Conservation (phyloP, 208 protist genomes). For the Leishmania gerbilli region DNA sequence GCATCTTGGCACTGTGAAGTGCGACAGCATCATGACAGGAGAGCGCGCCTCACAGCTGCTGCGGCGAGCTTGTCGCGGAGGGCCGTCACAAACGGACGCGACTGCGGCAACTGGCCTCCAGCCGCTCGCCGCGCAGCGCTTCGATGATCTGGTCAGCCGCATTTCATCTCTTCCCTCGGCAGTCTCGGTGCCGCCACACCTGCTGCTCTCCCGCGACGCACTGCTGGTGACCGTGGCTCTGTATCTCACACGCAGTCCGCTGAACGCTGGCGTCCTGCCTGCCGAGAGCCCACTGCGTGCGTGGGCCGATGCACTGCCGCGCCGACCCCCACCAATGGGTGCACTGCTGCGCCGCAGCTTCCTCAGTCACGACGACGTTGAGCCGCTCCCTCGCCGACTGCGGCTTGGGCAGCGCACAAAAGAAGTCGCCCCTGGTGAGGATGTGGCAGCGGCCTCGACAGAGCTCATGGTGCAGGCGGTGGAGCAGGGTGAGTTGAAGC, state of each 20-base stretch:
- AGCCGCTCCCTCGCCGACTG: slow-evolving; percentile 56
- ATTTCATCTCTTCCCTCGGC: slow-evolving; percentile 14
- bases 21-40: slow-evolving; percentile 55
- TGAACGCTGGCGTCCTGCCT: slow-evolving; percentile 8
- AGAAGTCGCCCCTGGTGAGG: slow-evolving; percentile 28
- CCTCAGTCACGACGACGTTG: slow-evolving; percentile 15
- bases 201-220: slow-evolving; percentile 60
- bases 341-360: slow-evolving; percentile 39
- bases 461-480: slow-evolving; percentile 64
- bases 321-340: slow-evolving; percentile 59
- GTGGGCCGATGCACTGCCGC: slow-evolving; percentile 58
- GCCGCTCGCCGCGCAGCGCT: slow-evolving; percentile 21
- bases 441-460: slow-evolving; percentile 18
- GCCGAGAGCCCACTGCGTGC: slow-evolving; percentile 25
- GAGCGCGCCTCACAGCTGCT: slow-evolving; percentile 40
- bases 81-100: neutral
- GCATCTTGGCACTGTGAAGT: slow-evolving; percentile 47
- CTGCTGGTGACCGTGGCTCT: slow-evolving; percentile 60
- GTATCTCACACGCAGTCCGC: slow-evolving; percentile 40
- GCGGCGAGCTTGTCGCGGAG: slow-evolving; percentile 21
- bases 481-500: slow-evolving; percentile 35
- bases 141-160: slow-evolving; percentile 24
- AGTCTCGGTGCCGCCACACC: slow-evolving; percentile 16
- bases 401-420: slow-evolving; percentile 39
- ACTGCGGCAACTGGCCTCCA: slow-evolving; percentile 1